Evolutionary conservation across 2,329 filamentous ascomycete genomes (phyloP), one percentile per base, ranked within the genome.

Genomic region (Diaporthe humulicola): DNA sequence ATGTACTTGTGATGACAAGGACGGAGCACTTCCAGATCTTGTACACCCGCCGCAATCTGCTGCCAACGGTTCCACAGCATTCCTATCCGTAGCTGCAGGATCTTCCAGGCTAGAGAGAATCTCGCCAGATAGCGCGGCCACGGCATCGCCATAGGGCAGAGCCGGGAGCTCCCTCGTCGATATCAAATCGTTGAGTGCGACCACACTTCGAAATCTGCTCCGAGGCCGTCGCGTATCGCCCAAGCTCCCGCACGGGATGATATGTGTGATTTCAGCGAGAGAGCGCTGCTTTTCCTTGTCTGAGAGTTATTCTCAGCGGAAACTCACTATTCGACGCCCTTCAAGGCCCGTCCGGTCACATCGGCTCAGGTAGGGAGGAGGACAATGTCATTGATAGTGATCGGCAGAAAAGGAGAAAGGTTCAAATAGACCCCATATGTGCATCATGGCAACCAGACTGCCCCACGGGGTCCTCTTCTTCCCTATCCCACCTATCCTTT

Each of bases 361-460:
- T 38, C 45, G 56, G n/a, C 25, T 10, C 33, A 60, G 28, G n/a
- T 69, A 69, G 64, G 64, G 70, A 72, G 70, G 57, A 54, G 57
- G 33, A 54, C 52, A 72, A 54, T 64, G n/a, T 45, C 22, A 45
- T 54, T 54, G 25, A 72, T 64, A 64, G 57, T 36, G 70, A 72
- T 72, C 70, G 57, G 36, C 70, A 36, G 33, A 61, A 61, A 72
- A 64, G 28, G 57, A 54, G 48, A 61, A 72, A 54, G 45, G 17
- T 64, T 64, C 70, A 72, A 72, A 72, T 72, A 72, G 70, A 22
- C 30, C 57, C 45, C 60, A 50, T 58, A 54, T 64, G 25, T 72
- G 40, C 70, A 54, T 42, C 57, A 64, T 54, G 45, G n/a, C 30
- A 19, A n/a, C 70, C 60, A 61, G 45, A 40, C 57, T 64, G 58